Conservation (phyloP, 176 grass and related monocot species). For the Oryza punctata region DNA sequence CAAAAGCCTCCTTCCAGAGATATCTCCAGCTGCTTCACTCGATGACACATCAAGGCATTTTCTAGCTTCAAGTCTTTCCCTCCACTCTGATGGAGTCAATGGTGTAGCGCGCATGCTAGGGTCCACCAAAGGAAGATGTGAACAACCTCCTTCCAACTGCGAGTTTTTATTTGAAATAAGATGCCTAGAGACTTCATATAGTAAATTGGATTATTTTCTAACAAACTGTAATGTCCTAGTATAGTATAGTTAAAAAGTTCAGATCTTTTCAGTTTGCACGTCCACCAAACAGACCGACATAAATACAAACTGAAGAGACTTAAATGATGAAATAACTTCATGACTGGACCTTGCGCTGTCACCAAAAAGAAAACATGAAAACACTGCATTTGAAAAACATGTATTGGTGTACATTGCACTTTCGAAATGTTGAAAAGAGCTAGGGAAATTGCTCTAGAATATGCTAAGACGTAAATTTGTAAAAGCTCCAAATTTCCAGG, state of each 20-base stretch:
- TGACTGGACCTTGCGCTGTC: not conserved
- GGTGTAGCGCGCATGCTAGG: constrained; percentile 70
- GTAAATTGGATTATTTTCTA: constrained; percentile 3
- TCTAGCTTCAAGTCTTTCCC: constrained; percentile 60
- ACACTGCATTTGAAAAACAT: not conserved
- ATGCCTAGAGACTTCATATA: constrained; percentile 31
- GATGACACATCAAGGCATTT: constrained; percentile 39
- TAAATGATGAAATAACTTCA: constrained; percentile 10
- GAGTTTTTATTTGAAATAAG: constrained; percentile 34
- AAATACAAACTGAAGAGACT: not conserved
- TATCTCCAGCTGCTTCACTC: constrained; percentile 24
- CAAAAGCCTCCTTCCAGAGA: constrained; percentile 51
- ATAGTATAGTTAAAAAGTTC: constrained; percentile 9
- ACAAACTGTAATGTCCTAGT: not conserved
- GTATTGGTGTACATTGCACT: not conserved
- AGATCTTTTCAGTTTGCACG: not conserved
- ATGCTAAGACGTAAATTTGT: not conserved
- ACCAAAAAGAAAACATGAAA: constrained; percentile 14
- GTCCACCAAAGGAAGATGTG: constrained; percentile 77
- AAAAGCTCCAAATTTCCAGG: not conserved
- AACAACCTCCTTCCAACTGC: constrained; percentile 89
- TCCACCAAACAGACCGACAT: not conserved
- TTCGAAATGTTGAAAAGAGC: constrained; percentile 8
- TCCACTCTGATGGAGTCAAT: constrained; percentile 76
- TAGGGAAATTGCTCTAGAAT: not conserved